phyloP scores from a whole-genome alignment of 2,329 filamentous ascomycete species.

The Neopestalotiopsis rosae region DNA sequence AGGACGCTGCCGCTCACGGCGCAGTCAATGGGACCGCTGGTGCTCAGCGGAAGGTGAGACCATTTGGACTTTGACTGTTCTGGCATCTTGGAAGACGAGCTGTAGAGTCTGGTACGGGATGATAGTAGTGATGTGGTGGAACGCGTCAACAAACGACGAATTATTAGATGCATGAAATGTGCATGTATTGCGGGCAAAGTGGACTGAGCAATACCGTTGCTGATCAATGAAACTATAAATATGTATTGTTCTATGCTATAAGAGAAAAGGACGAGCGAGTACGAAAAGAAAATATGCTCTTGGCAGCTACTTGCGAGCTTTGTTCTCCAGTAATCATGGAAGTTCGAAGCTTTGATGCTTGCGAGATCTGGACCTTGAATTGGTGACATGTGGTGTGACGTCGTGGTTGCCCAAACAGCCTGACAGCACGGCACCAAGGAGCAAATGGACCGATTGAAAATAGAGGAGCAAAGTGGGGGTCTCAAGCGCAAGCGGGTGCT shows the following conservation, averaged over 20 bases:
- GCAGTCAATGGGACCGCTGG: constrained; percentile 54
- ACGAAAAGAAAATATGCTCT: neutral
- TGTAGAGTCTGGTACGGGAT: constrained; percentile 21
- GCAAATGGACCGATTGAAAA: constrained; percentile 13
- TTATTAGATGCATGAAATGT: constrained; percentile 1
- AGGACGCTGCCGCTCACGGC: constrained; percentile 58
- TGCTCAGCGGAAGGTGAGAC: constrained; percentile 52
- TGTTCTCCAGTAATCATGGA: neutral
- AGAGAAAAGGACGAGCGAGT: too few relatives aligned
- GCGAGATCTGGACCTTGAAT: neutral
- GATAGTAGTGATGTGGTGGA: neutral
- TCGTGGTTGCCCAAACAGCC: constrained; percentile 5
- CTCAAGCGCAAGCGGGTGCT: neutral
- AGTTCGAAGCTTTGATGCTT: neutral
- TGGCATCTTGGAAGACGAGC: constrained; percentile 30
- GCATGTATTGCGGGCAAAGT: neutral
- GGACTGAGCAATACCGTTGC: neutral
- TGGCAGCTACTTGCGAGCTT: neutral
- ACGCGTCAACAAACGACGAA: neutral
- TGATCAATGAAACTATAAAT: neutral
- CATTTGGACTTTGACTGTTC: constrained; percentile 41
- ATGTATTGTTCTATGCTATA: neutral
- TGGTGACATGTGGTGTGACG: constrained; percentile 13
- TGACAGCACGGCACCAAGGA: neutral
- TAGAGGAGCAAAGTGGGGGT: constrained; percentile 5